Base-by-base conservation (phyloP, 768 basidiomycete species). In the Sporobolomyces roseus region DNA sequence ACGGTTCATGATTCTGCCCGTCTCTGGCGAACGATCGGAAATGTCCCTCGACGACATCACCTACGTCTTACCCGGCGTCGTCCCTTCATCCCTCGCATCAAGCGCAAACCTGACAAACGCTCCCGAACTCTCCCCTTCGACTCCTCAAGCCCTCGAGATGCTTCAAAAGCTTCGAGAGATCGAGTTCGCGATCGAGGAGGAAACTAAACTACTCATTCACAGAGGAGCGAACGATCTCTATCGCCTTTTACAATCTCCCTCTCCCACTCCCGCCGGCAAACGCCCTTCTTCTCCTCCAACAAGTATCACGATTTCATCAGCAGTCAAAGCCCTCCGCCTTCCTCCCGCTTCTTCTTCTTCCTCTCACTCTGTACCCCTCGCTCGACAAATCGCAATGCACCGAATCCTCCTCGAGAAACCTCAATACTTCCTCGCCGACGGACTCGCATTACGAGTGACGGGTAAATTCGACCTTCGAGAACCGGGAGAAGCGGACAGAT, bases 391-490 rank as follows among this genome's bases (percentile, higher is more conserved):
- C 36, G 83, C 82, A 19, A 75, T 85, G 0, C 89, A 93, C 78
- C 84, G 84, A 66, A 83, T 83, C 71, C 79, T 93, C 71, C 85
- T 90, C 83, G 77, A 80, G 10, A 75, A 82, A 25, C 74, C 84
- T 3, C 51, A 80, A 13, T 79, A 83, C 41, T 93, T 86, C 72
- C 76, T 86, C 23, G 83, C 85, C 5, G 78, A 83, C 27, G 75
- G 78, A 16, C 72, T 78, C 50, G 74, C 78, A 30, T 87, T 87
- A 75, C 77, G 83, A 30, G 69, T 78, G 27, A 78, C 79, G 5
- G 85, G 85, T 65, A 78, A 71, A 1, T 88, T 91, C 78, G 73
- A 80, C 49, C 83, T 92, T 35, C 85, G 90, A 3, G 88, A 90
- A 0, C 77, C 78, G 53, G 77, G 80, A 5, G 83, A 89, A 41